phyloP scores from a whole-genome alignment of 192 early-diverging fungal genomes.

The Geranomyces variabilis region DNA sequence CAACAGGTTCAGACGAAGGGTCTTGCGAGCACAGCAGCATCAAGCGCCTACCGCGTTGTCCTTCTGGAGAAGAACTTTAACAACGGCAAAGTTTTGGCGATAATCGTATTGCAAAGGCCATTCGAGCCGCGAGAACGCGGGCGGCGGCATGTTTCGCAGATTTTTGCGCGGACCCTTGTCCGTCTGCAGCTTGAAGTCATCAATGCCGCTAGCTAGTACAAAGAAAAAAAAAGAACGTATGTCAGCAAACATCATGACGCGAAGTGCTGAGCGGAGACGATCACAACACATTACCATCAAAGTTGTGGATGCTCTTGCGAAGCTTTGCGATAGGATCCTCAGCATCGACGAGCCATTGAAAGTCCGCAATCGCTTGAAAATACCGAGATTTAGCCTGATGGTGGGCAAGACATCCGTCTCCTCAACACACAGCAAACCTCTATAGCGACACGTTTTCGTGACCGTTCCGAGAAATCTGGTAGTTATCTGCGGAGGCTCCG shows the following conservation, averaged over 20 bases:
- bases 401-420: background rate
- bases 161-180: constrained; percentile 42
- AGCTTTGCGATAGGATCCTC: constrained; percentile 52
- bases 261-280: no score
- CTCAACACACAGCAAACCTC: constrained; percentile 49
- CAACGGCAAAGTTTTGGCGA: constrained; percentile 52
- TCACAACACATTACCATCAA: constrained; percentile 26
- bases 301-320: constrained; percentile 40
- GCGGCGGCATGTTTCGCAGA: constrained; percentile 59
- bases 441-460: constrained; percentile 63
- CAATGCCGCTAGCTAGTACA: constrained; percentile 49
- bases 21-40: no score
- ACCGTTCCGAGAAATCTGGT: constrained; percentile 51
- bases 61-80: constrained; percentile 45
- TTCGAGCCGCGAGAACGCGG: constrained; percentile 56
- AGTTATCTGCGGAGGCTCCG: background rate
- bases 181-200: constrained; percentile 35
- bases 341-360: constrained; percentile 55
- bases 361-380: constrained; percentile 61
- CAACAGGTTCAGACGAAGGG: background rate
- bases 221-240: background rate
- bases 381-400: background rate
- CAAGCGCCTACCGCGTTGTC: background rate
- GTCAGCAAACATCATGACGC: no score
- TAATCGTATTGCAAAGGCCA: constrained; percentile 62